Evolutionary conservation across 352 stramenopile species (phyloP).

Genomic region (Globisporangium middletonii): DNA sequence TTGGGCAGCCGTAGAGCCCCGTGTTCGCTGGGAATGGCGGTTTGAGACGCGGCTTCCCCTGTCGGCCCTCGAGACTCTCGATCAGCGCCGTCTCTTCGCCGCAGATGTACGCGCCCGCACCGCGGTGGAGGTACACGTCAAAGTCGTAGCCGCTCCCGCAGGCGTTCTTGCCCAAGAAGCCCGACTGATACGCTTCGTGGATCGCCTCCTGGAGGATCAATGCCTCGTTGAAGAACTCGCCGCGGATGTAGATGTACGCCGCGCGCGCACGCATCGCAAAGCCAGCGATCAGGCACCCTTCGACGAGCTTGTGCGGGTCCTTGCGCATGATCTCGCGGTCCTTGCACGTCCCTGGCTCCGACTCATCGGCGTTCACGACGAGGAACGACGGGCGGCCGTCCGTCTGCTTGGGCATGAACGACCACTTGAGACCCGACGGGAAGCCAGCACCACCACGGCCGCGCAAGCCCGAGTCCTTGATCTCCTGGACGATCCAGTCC

Average conservation of each 20-base stretch:
- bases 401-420: constrained; percentile 99
- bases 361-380: constrained; percentile 99
- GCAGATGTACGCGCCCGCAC: constrained; percentile 99
- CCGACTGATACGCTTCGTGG: constrained; percentile 97
- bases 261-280: constrained; percentile 98
- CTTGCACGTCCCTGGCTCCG: constrained; percentile 99
- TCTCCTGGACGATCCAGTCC: constrained; percentile 99
- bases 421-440: constrained; percentile 99
- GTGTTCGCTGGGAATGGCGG: constrained; percentile 99
- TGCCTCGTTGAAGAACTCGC: constrained; percentile 99
- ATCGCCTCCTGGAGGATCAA: constrained; percentile 98
- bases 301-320: constrained; percentile 99
- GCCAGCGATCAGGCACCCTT: constrained; percentile 96
- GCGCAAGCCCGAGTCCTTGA: constrained; percentile 98
- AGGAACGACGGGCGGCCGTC: constrained; percentile 98
- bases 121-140: constrained; percentile 98
- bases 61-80: constrained; percentile 96
- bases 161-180: constrained; percentile 96
- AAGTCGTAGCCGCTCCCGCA: constrained; percentile 99
- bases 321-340: constrained; percentile 99
- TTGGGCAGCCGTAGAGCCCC: constrained; percentile 98
- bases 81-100: constrained; percentile 99
- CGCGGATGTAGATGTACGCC: constrained; percentile 99
- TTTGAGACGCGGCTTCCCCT: constrained; percentile 98
- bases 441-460: constrained; percentile 98